Evolutionary conservation across 2,329 filamentous ascomycete genomes (phyloP).

Genomic region (Epichloe coenophiala): DNA sequence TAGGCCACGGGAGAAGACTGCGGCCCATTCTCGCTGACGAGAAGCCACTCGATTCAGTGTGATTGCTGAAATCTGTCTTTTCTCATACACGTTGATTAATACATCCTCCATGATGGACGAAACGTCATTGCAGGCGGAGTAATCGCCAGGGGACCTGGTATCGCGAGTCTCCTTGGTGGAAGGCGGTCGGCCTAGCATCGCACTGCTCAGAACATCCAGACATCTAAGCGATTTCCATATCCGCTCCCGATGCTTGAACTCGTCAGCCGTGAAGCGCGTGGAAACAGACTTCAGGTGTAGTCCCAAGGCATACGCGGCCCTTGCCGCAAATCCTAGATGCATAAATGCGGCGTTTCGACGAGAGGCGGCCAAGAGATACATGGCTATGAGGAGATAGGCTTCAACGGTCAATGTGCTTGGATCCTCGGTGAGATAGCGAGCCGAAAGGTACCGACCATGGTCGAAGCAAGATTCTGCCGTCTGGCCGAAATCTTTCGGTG

Average conservation of each 20-base stretch:
- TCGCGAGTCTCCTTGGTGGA: conserved; percentile 12
- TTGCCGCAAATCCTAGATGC: conserved; percentile 46
- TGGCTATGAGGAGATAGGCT: conserved; percentile 41
- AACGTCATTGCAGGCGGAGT: conserved; percentile 5
- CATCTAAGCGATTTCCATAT: conserved; percentile 15
- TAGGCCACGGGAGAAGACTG: conserved; percentile 12
- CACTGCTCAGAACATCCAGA: conserved; percentile 14
- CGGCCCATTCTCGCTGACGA: conserved; percentile 15
- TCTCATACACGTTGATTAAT: conserved; percentile 16
- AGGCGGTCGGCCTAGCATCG: conserved; percentile 14
- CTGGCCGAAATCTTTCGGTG: conserved; percentile 17
- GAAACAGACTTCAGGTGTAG: conserved; percentile 26
- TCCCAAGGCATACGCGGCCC: conserved; percentile 43
- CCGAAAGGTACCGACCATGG: conserved; percentile 14
- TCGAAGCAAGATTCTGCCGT: conserved; percentile 15
- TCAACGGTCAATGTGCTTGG: conserved; percentile 39
- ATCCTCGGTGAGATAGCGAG: conserved; percentile 26
- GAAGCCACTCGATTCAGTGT: conserved; percentile 13
- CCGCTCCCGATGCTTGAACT: conserved; percentile 11
- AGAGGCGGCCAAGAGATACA: conserved; percentile 45
- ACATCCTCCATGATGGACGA: conserved; percentile 17
- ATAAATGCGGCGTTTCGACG: conserved; percentile 48
- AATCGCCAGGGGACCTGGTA: conserved; percentile 11
- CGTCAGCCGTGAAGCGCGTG: conserved; percentile 8
- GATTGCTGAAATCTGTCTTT: conserved; percentile 11